Conservation (phyloP, 1,139 yeast genomes). For the Pichia kudriavzevii region DNA sequence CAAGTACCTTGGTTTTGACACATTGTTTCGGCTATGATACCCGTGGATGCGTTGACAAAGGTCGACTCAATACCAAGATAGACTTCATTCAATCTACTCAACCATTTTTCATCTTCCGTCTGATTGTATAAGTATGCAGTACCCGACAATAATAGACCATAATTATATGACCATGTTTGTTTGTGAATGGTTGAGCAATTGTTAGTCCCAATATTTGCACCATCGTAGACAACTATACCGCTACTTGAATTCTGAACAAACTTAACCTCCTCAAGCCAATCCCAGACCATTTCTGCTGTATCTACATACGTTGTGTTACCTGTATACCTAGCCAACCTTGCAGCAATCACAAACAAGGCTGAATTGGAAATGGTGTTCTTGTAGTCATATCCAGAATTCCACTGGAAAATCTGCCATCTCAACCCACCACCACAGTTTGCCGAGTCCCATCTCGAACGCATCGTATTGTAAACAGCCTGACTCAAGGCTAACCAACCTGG, state of each 20-base stretch:
- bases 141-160: conserved; percentile 68
- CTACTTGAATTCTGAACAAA: conserved; percentile 37
- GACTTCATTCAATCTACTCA: conserved; percentile 40
- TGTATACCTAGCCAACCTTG: conserved; percentile 79
- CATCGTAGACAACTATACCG: conserved; percentile 53
- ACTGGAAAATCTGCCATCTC: conserved; percentile 93
- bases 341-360: conserved; percentile 79
- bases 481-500: conserved; percentile 71
- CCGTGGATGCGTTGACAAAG: conserved; percentile 32
- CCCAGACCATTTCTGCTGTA: conserved; percentile 60
- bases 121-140: conserved; percentile 62
- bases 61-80: conserved; percentile 46
- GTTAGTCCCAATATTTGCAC: conserved; percentile 46
- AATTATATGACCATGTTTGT: conserved; percentile 71
- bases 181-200: conserved; percentile 51
- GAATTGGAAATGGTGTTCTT: conserved; percentile 90
- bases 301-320: conserved; percentile 54
- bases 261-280: conserved; percentile 55
- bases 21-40: conserved; percentile 57
- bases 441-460: conserved; percentile 83
- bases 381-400: conserved; percentile 92
- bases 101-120: conserved; percentile 49
- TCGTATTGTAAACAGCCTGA: conserved; percentile 81
- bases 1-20: conserved; percentile 56
- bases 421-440: conserved; percentile 76